phyloP scores from a whole-genome alignment of 2,329 filamentous ascomycete species.

The Fusarium pseudocircinatum region DNA sequence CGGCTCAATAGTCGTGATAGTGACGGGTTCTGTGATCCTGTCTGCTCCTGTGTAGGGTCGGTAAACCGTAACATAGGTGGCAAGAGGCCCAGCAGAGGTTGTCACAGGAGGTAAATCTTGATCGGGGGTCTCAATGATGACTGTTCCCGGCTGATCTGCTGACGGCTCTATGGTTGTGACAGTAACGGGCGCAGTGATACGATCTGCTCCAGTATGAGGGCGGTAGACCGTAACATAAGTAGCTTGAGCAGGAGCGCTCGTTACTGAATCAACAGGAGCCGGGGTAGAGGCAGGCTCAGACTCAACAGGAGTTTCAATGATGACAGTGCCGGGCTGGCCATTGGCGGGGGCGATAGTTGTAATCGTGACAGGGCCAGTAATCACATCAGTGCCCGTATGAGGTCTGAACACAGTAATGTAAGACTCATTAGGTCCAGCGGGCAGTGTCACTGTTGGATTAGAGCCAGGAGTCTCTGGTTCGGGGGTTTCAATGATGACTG shows the following conservation, averaged over 20 bases:
- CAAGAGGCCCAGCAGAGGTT: constrained; percentile 11
- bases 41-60: constrained; percentile 12
- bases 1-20: constrained; percentile 25
- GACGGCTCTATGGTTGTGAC: constrained; percentile 17
- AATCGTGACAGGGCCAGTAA: constrained; percentile 13
- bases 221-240: constrained; percentile 28
- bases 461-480: background rate
- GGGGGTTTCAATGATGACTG: constrained; percentile 26
- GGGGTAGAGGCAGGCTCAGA: background rate
- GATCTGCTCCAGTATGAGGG: constrained; percentile 13
- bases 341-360: constrained; percentile 16
- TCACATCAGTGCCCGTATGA: constrained; percentile 11
- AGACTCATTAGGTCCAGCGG: constrained; percentile 18
- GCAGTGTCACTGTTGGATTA: constrained; percentile 19
- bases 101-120: constrained; percentile 17
- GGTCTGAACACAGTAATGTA: constrained; percentile 24
- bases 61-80: constrained; percentile 24
- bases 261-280: background rate
- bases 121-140: constrained; percentile 27
- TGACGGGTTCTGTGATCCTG: constrained; percentile 16
- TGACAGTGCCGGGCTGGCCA: constrained; percentile 20
- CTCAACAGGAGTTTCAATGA: constrained; percentile 21
- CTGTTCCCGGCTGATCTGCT: constrained; percentile 21
- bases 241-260: background rate
- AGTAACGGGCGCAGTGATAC: constrained; percentile 14